phyloP scores from a whole-genome alignment of 805 yeast species.

The Cyberlindnera euphorbiiphila region DNA sequence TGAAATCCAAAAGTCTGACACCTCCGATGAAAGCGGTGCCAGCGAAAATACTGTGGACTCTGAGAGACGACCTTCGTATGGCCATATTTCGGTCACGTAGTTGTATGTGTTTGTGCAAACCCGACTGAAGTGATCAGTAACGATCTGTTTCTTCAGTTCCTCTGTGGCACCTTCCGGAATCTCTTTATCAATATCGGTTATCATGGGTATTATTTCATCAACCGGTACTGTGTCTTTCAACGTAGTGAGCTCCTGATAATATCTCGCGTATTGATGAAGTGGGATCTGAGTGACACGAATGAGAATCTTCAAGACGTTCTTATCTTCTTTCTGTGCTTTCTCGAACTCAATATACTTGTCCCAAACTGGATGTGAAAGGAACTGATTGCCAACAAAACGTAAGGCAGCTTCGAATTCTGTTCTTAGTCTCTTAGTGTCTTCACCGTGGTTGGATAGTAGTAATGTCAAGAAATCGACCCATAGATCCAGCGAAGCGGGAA shows the following conservation, averaged over 20 bases:
- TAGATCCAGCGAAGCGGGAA: constrained; percentile 58
- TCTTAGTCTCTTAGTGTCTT: constrained; percentile 34
- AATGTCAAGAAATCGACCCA: constrained; percentile 67
- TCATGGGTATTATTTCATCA: constrained; percentile 15
- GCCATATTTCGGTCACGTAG: constrained; percentile 48
- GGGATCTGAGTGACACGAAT: constrained; percentile 55
- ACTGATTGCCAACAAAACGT: constrained; percentile 59
- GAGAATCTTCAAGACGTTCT: constrained; percentile 39
- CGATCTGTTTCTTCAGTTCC: constrained; percentile 22
- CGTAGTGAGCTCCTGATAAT: constrained; percentile 48
- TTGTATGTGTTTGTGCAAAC: constrained; percentile 19
- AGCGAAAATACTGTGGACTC: constrained; percentile 55
- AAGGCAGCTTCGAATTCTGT: constrained; percentile 47
- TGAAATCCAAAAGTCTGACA: constrained; percentile 50
- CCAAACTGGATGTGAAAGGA: constrained; percentile 79
- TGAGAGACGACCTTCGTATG: constrained; percentile 62
- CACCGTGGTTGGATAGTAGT: constrained; percentile 38
- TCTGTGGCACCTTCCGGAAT: constrained; percentile 16
- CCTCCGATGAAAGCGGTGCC: constrained; percentile 39
- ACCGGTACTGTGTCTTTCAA: constrained; percentile 22
- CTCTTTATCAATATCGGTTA: constrained; percentile 18
- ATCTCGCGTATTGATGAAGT: constrained; percentile 81
- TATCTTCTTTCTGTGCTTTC: constrained; percentile 34
- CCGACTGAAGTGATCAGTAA: constrained; percentile 15
- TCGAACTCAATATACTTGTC: constrained; percentile 69